Conservation (phyloP, 1,284 basidiomycete species). For the Sporisorium iseilematis-ciliati region DNA sequence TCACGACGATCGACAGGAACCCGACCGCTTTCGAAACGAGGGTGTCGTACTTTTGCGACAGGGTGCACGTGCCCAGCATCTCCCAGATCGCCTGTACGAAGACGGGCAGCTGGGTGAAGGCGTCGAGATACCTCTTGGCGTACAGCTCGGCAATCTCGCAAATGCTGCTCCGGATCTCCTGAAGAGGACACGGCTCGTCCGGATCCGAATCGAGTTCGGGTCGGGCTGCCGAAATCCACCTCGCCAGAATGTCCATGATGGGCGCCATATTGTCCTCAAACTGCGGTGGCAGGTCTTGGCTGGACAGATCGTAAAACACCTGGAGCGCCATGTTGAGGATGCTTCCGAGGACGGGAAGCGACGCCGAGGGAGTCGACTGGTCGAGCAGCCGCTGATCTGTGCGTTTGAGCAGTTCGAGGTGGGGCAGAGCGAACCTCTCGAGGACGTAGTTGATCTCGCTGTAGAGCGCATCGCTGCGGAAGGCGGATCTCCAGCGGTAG, state of each 20-base stretch:
- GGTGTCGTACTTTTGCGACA: constrained; percentile 82
- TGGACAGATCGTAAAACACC: constrained; percentile 92
- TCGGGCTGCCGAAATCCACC: constrained; percentile 62
- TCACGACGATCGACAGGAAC: constrained; percentile 91
- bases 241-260: constrained; percentile 58
- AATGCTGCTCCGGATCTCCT: constrained; percentile 88
- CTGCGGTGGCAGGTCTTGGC: constrained; percentile 92
- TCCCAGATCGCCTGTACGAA: constrained; percentile 94
- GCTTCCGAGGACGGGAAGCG: constrained; percentile 68
- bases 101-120: constrained; percentile 81
- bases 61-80: constrained; percentile 81
- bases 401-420: constrained; percentile 75
- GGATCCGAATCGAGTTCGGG: constrained; percentile 70
- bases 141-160: constrained; percentile 94
- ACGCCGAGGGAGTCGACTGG: constrained; percentile 66
- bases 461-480: constrained; percentile 88
- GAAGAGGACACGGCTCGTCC: constrained; percentile 87
- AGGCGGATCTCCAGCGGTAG: constrained; percentile 88
- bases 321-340: constrained; percentile 78
- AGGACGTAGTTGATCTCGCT: constrained; percentile 93
- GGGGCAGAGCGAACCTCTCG: constrained; percentile 83
- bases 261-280: constrained; percentile 86
- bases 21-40: constrained; percentile 92
- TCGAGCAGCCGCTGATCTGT: constrained; percentile 66
- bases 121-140: constrained; percentile 90